phyloP scores from a whole-genome alignment of 2,329 filamentous ascomycete genomes.

The Paradendryphiella salina region DNA sequence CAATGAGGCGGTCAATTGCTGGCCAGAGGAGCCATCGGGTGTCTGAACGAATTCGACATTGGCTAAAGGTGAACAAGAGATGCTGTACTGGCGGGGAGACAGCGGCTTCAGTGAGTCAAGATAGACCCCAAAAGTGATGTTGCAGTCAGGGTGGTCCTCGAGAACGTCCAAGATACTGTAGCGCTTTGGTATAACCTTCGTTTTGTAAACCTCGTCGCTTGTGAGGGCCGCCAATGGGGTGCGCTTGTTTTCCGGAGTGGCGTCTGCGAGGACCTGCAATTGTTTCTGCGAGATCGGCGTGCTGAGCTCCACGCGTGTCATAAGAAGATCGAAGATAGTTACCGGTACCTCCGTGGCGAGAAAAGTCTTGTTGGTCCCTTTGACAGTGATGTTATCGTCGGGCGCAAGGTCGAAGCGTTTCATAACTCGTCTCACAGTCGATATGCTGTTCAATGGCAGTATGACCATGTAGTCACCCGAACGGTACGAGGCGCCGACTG shows the following conservation, averaged over 20 bases:
- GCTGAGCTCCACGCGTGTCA: conserved; percentile 12
- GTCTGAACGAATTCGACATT: conserved; percentile 42
- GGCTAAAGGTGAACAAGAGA: conserved; percentile 69
- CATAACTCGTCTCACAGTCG: conserved; percentile 22
- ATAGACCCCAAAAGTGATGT: conserved; percentile 2
- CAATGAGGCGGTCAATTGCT: conserved; percentile 5
- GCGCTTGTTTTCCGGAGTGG: conserved; percentile 5
- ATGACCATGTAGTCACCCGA: conserved; percentile 75
- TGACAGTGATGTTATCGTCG: conserved; percentile 14
- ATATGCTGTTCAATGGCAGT: conserved; percentile 63
- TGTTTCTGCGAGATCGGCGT: conserved; percentile 14
- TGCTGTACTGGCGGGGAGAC: conserved; percentile 38
- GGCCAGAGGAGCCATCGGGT: background rate
- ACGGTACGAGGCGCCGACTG: conserved; percentile 59
- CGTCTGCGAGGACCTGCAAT: conserved; percentile 5
- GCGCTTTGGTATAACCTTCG: conserved; percentile 5
- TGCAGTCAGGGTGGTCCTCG: conserved; percentile 8
- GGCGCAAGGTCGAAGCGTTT: conserved; percentile 18
- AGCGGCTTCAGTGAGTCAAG: conserved; percentile 11
- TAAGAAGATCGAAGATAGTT: conserved; percentile 7
- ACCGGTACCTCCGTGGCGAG: conserved; percentile 2
- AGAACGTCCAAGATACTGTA: conserved; percentile 9
- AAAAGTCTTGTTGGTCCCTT: conserved; percentile 8
- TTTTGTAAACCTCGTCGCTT: conserved; percentile 8
- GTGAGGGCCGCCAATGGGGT: background rate